Evolutionary conservation across 1,284 basidiomycete genomes (phyloP).

Genomic region (Pulveroboletus sp.): DNA sequence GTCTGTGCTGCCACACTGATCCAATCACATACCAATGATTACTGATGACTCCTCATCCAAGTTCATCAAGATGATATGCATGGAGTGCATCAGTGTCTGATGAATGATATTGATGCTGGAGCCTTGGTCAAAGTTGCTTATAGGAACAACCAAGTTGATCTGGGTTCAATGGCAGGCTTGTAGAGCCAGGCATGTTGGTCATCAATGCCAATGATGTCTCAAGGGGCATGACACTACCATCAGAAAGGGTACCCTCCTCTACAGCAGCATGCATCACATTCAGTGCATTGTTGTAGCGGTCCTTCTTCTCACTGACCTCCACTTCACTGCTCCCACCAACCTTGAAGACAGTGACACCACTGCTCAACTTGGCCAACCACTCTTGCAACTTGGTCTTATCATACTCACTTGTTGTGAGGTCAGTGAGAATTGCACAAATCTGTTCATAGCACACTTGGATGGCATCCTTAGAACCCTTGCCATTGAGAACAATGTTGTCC

Average conservation of each 20-base stretch:
- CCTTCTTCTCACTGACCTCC: conserved; percentile 99
- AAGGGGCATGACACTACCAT: conserved; percentile 89
- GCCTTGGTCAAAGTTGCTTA: conserved; percentile 96
- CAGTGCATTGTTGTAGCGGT: conserved; percentile 96
- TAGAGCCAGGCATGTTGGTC: conserved; percentile 53
- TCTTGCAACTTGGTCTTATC: conserved; percentile 97
- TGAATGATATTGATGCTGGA: conserved; percentile 95
- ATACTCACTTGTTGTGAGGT: conserved; percentile 88
- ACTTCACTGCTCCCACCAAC: conserved; percentile 94
- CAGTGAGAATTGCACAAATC: conserved; percentile 83
- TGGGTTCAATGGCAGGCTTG: conserved; percentile 44
- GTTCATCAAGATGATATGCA: conserved; percentile 90
- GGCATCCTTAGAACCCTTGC: conserved; percentile 83
- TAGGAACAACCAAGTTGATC: conserved; percentile 70
- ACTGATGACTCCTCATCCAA: conserved; percentile 95
- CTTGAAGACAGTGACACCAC: conserved; percentile 98
- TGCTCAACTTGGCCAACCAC: conserved; percentile 92
- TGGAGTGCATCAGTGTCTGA: conserved; percentile 81
- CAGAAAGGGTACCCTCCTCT: conserved; percentile 96
- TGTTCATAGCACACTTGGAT: conserved; percentile 94
- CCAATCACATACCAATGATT: conserved; percentile 84
- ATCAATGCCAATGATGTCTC: conserved; percentile 86
- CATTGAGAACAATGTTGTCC: conserved; percentile 96
- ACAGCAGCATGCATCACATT: conserved; percentile 98
- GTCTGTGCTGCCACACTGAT: conserved; percentile 63